These are phyloP conservation scores for Pilobolus umbonatus DNA, from an alignment of 192 early-diverging fungal genomes.

Conservation along the genomic window DNA sequence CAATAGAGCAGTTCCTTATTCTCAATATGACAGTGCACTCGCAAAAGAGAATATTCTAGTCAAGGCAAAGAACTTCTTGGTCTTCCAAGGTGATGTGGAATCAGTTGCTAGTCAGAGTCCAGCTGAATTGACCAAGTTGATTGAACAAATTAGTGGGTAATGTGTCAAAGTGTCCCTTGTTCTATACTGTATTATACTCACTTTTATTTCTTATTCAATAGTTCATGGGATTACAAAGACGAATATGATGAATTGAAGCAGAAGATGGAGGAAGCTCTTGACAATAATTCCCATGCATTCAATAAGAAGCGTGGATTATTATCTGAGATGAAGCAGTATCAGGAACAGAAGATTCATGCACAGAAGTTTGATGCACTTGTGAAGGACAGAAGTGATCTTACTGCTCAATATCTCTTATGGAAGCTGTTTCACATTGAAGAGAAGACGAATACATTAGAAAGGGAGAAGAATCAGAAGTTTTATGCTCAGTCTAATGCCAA, in stretches of 20 bases:
- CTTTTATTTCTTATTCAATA: slow-evolving; percentile 17
- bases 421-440: slow-evolving; percentile 86
- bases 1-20: slow-evolving; percentile 62
- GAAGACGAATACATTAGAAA: slow-evolving; percentile 53
- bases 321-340: slow-evolving; percentile 88
- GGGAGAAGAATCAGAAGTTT: slow-evolving; percentile 43
- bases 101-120: slow-evolving; percentile 93
- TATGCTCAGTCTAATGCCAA: background rate
- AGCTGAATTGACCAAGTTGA: slow-evolving; percentile 85
- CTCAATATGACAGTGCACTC: slow-evolving; percentile 70
- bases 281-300: slow-evolving; percentile 83
- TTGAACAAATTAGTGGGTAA: slow-evolving; percentile 93
- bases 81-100: slow-evolving; percentile 99
- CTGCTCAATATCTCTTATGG: slow-evolving; percentile 77
- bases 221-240: slow-evolving; percentile 83
- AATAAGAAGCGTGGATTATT: slow-evolving; percentile 87
- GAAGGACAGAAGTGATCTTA: slow-evolving; percentile 53
- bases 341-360: slow-evolving; percentile 89
- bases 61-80: slow-evolving; percentile 95
- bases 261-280: slow-evolving; percentile 80
- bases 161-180: slow-evolving; percentile 6
- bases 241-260: slow-evolving; percentile 86
- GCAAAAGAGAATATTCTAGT: slow-evolving; percentile 90
- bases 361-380: slow-evolving; percentile 70
- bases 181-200: slow-evolving; percentile 4